These are phyloP conservation scores for Suillus alpinus DNA, from an alignment of 768 basidiomycete genomes.

Conservation along the genomic window DNA sequence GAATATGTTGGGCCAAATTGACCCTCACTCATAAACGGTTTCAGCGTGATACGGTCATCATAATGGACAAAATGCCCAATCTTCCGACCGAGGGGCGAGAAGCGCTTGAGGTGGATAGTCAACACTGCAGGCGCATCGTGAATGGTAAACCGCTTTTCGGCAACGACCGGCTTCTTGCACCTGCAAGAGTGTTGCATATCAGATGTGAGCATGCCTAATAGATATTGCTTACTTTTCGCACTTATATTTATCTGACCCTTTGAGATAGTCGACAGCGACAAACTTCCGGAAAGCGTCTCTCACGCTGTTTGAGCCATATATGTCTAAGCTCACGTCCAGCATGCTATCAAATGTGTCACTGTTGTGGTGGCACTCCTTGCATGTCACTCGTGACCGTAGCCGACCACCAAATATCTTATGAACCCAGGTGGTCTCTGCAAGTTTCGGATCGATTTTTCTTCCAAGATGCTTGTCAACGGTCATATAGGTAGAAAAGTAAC, in stretches of 20 bases:
- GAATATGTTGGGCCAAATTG: constrained; percentile 77
- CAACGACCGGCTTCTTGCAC: constrained; percentile 88
- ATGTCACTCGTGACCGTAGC: constrained; percentile 87
- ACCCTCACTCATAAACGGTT: constrained; percentile 80
- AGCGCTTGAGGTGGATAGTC: constrained; percentile 93
- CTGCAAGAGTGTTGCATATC: constrained; percentile 36
- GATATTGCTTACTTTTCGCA: constrained; percentile 86
- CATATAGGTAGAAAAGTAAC: neutral
- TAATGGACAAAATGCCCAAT: constrained; percentile 77
- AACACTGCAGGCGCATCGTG: constrained; percentile 85
- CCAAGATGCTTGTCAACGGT: constrained; percentile 12
- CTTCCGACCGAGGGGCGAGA: constrained; percentile 88
- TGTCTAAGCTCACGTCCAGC: constrained; percentile 91
- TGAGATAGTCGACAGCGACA: constrained; percentile 75
- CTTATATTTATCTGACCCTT: constrained; percentile 94
- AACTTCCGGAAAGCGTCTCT: constrained; percentile 79
- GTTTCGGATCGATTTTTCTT: constrained; percentile 67
- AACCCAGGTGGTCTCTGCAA: constrained; percentile 89
- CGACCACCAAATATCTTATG: constrained; percentile 92
- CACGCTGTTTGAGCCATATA: constrained; percentile 58
- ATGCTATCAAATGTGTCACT: constrained; percentile 97
- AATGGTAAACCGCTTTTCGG: constrained; percentile 87
- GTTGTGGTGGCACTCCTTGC: constrained; percentile 75
- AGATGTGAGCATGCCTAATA: constrained; percentile 7
- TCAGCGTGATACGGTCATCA: constrained; percentile 67